These are phyloP conservation scores for Macroventuria anomochaeta DNA, from an alignment of 2,329 filamentous ascomycete species.

Conservation along the genomic window DNA sequence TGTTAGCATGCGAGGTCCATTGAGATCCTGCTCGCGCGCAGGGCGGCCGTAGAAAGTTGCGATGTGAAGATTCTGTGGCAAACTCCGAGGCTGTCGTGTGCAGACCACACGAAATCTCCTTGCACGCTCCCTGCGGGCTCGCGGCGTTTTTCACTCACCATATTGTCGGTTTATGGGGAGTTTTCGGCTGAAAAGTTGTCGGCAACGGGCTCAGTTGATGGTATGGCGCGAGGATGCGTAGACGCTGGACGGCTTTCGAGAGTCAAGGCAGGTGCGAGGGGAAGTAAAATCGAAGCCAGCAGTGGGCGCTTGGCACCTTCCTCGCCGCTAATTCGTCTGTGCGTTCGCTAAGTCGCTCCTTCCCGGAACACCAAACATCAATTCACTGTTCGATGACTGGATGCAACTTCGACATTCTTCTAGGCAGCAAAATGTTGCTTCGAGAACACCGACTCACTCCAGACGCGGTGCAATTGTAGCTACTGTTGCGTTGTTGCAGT, in stretches of 20 bases:
- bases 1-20: conserved; percentile 24
- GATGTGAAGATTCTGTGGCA: conserved; percentile 39
- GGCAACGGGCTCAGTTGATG: conserved; percentile 43
- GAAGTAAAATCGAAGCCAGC: conserved; percentile 5
- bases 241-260: conserved; percentile 41
- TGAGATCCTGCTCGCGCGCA: conserved; percentile 20
- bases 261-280: not conserved
- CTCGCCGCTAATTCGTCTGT: conserved; percentile 6
- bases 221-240: conserved; percentile 44
- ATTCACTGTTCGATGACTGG: not conserved
- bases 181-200: conserved; percentile 36
- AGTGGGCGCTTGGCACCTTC: conserved; percentile 9
- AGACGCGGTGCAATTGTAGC: not conserved
- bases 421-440: not conserved
- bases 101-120: conserved; percentile 24
- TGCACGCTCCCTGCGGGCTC: conserved; percentile 16
- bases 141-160: conserved; percentile 43
- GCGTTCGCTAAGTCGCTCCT: conserved; percentile 17
- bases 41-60: conserved; percentile 21
- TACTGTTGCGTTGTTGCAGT: conserved; percentile 3
- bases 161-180: conserved; percentile 48
- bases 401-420: not conserved
- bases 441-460: not conserved
- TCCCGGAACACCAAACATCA: conserved; percentile 6
- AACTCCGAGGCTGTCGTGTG: conserved; percentile 45